phyloP scores from a whole-genome alignment of 148 eudicot species.

The Heliamphora exappendiculata region DNA sequence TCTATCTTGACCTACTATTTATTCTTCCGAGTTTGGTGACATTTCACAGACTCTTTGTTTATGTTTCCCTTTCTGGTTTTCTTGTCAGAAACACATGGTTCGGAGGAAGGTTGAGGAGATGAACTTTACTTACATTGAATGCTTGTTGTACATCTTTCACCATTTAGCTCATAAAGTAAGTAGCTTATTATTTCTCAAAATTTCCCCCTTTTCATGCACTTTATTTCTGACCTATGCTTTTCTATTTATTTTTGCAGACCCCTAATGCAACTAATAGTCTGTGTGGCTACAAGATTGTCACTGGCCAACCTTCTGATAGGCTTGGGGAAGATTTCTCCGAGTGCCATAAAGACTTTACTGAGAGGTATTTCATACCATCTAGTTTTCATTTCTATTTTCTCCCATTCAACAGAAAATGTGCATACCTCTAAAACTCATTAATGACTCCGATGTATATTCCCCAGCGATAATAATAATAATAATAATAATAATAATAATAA shows the following conservation, averaged over 20 bases:
- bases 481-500: too few relatives aligned
- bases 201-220: neutral
- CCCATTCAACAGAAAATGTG: neutral
- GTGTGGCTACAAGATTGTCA: conserved; percentile 89
- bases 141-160: conserved; percentile 79
- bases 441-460: neutral
- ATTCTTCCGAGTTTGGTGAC: neutral
- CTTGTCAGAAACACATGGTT: conserved; percentile 75
- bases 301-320: conserved; percentile 98
- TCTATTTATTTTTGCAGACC: conserved; percentile 36
- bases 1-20: neutral
- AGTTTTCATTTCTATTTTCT: conserved; percentile 1
- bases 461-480: too few relatives aligned
- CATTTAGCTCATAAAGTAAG: conserved; percentile 87
- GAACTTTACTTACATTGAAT: conserved; percentile 73
- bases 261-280: conserved; percentile 94
- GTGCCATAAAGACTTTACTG: conserved; percentile 64
- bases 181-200: conserved; percentile 9
- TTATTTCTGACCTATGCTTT: conserved; percentile 14
- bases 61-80: conserved; percentile 6
- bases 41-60: neutral
- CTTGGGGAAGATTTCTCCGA: conserved; percentile 97
- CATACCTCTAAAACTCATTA: neutral
- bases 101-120: conserved; percentile 74
- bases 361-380: conserved; percentile 41